Evolutionary conservation across 148 eudicot genomes (phyloP).

Genomic region (Hydrangea macrophylla): DNA sequence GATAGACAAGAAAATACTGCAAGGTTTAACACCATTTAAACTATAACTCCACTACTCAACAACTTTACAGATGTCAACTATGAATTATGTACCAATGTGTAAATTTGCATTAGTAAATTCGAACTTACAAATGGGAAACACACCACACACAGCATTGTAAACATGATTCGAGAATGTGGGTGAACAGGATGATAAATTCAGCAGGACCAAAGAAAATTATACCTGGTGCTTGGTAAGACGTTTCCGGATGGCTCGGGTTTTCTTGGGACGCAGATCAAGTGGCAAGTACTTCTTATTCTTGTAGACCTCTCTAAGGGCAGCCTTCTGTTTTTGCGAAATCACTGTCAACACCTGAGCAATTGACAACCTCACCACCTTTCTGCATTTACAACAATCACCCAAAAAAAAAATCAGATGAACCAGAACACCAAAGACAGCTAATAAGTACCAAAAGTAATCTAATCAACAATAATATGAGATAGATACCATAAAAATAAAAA

Average conservation of each 20-base stretch:
- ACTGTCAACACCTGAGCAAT: slow-evolving; percentile 83
- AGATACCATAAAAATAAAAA: not conserved
- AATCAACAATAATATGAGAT: not conserved
- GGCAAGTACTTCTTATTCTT: slow-evolving; percentile 79
- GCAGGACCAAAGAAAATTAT: too few relatives aligned
- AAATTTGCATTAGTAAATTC: too few relatives aligned
- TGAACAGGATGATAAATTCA: too few relatives aligned
- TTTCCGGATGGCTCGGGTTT: slow-evolving; percentile 77
- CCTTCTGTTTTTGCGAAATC: slow-evolving; percentile 75
- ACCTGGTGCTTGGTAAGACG: slow-evolving; percentile 87
- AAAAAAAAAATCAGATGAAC: not conserved
- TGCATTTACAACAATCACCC: slow-evolving; percentile 20
- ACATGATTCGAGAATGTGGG: too few relatives aligned
- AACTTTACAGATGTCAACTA: too few relatives aligned
- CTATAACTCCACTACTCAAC: too few relatives aligned
- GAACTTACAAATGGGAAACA: too few relatives aligned
- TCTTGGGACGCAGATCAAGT: slow-evolving; percentile 85
- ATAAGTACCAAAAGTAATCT: too few relatives aligned
- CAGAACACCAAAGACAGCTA: not conserved
- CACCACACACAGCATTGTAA: too few relatives aligned
- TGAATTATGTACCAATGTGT: too few relatives aligned
- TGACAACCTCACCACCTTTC: slow-evolving; percentile 71
- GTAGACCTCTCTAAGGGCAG: slow-evolving; percentile 67
- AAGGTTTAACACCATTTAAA: too few relatives aligned
- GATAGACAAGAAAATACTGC: too few relatives aligned